Percentiles rank a stretch among this genome's conserved stretches.
Evolutionary conservation across 805 yeast genomes (phyloP).

Genomic region (Jamesozyma piceae): DNA sequence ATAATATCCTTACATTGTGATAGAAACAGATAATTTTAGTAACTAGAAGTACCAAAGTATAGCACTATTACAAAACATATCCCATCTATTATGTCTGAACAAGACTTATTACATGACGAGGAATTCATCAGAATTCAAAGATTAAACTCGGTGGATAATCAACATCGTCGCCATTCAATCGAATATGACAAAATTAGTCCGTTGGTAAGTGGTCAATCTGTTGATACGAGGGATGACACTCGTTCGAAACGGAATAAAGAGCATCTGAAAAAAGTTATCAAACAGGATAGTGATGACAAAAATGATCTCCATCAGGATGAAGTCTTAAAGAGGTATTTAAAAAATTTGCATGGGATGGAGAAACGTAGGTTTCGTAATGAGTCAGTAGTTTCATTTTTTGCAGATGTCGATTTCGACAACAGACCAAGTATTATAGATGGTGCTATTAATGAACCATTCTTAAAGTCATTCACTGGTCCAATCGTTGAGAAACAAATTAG

Average conservation of each 20-base stretch:
- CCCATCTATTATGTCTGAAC: constrained; percentile 9
- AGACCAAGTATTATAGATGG: constrained; percentile 46
- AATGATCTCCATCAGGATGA: constrained; percentile 2
- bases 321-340: constrained; percentile 7
- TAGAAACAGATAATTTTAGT: too few relatives aligned
- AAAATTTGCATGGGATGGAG: constrained; percentile 7
- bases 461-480: constrained; percentile 26
- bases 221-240: not conserved
- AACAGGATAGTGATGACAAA: not conserved
- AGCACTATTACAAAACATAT: too few relatives aligned
- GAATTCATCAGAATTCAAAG: constrained; percentile 19
- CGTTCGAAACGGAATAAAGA: not conserved
- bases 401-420: constrained; percentile 41
- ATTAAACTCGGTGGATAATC: constrained; percentile 16
- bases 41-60: too few relatives aligned
- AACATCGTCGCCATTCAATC: constrained; percentile 11
- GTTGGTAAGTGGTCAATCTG: not conserved
- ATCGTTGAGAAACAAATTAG: constrained; percentile 21
- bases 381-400: constrained; percentile 38
- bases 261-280: not conserved
- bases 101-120: constrained; percentile 17
- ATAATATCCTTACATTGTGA: too few relatives aligned
- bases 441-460: constrained; percentile 26
- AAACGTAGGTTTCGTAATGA: constrained; percentile 8
- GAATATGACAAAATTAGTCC: constrained; percentile 8